Percentiles rank a stretch among this genome's conserved stretches.
These are phyloP conservation scores for Neurospora sp. DNA, from an alignment of 495 filamentous ascomycete species.

Conservation along the genomic window DNA sequence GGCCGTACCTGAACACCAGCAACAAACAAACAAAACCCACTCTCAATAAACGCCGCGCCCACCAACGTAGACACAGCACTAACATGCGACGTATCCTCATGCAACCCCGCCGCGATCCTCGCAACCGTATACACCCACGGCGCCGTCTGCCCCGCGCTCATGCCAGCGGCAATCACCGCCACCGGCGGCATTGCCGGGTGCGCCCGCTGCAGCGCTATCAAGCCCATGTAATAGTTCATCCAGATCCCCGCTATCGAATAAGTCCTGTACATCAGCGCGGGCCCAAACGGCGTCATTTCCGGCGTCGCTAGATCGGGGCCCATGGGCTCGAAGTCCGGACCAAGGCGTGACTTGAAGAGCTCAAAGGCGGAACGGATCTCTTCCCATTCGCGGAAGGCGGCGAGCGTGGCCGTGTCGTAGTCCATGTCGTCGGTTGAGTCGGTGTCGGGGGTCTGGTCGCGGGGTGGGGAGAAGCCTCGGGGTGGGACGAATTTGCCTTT, in stretches of 20 bases:
- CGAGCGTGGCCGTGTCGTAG: conserved; percentile 50
- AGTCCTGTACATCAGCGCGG: conserved; percentile 71
- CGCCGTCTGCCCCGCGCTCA: conserved; percentile 60
- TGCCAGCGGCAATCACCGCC: conserved; percentile 73
- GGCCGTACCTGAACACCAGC: conserved; percentile 53
- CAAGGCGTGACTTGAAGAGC: conserved; percentile 52
- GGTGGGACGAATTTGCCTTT: conserved; percentile 39
- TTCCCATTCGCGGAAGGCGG: conserved; percentile 73
- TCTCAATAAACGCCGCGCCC: conserved; percentile 72
- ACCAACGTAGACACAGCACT: conserved; percentile 65
- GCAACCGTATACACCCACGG: conserved; percentile 65
- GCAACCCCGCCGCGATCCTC: conserved; percentile 68
- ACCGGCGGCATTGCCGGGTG: conserved; percentile 87
- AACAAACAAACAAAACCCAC: conserved; percentile 71
- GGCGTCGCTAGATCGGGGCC: conserved; percentile 58
- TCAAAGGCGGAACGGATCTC: conserved; percentile 61
- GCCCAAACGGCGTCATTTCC: conserved; percentile 60
- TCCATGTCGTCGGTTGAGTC: conserved; percentile 29
- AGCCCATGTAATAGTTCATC: conserved; percentile 71
- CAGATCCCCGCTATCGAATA: conserved; percentile 79
- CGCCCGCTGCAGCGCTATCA: conserved; percentile 65
- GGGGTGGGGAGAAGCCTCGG: conserved; percentile 43
- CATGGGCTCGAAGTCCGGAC: conserved; percentile 69
- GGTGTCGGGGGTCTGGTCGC: conserved; percentile 24
- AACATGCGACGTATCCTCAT: conserved; percentile 49